Percentiles rank a stretch among this genome's conserved stretches.
Evolutionary conservation across 2,329 filamentous ascomycete genomes (phyloP).

Genomic region (Helminthosporium solani): DNA sequence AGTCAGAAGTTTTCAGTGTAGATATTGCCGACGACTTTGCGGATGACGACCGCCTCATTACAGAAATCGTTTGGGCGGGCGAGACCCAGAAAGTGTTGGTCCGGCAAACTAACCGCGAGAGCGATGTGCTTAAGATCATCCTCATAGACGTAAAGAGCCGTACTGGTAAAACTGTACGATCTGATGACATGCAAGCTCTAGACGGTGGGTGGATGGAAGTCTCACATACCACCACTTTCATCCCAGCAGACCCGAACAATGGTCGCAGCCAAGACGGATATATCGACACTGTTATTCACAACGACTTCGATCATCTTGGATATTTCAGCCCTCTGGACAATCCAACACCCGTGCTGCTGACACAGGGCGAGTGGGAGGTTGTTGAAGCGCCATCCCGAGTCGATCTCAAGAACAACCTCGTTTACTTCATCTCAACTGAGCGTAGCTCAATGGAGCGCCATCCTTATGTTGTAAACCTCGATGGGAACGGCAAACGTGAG

Average conservation of each 20-base stretch:
- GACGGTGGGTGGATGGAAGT: constrained; percentile 98
- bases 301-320: constrained; percentile 85
- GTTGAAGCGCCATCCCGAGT: constrained; percentile 80
- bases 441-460: constrained; percentile 88
- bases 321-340: constrained; percentile 91
- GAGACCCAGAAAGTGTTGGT: constrained; percentile 72
- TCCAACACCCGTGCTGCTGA: constrained; percentile 78
- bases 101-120: constrained; percentile 91
- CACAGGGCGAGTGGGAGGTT: constrained; percentile 89
- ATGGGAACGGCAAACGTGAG: constrained; percentile 70
- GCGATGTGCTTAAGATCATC: constrained; percentile 84
- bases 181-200: constrained; percentile 75
- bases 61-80: constrained; percentile 88
- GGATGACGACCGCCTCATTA: constrained; percentile 84
- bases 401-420: constrained; percentile 79
- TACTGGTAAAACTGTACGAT: constrained; percentile 75
- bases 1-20: constrained; percentile 76
- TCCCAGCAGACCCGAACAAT: constrained; percentile 77
- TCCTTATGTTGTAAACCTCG: constrained; percentile 83
- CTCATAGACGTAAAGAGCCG: constrained; percentile 76
- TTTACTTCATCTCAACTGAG: constrained; percentile 88
- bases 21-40: constrained; percentile 74
- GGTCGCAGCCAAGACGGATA: constrained; percentile 84
- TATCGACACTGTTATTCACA: constrained; percentile 83
- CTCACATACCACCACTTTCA: constrained; percentile 78